Conservation (phyloP, 176 grass and related monocot genomes). For the Aegilops sharonensis region DNA sequence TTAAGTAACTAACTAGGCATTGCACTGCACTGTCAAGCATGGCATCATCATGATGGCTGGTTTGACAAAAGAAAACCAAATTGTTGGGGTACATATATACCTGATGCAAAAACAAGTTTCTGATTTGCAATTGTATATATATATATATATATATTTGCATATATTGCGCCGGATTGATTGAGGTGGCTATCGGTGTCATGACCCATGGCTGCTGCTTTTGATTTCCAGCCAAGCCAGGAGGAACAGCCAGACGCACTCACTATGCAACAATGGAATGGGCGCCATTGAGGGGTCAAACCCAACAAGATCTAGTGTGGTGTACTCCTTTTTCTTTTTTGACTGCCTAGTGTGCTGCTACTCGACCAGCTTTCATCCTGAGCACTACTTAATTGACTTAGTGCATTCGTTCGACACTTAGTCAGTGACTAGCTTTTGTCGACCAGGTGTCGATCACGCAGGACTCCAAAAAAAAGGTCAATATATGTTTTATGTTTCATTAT, state of each 20-base stretch:
- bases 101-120: neutral
- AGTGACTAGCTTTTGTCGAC: neutral
- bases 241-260: conserved; percentile 3
- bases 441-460: neutral
- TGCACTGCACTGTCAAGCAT: neutral
- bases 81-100: neutral
- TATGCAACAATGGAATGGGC: neutral
- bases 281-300: conserved; percentile 12
- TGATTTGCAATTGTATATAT: neutral
- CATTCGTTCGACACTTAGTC: neutral
- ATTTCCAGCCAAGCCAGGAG: conserved; percentile 1
- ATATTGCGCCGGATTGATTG: neutral
- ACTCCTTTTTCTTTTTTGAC: neutral
- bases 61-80: neutral
- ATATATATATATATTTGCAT: neutral
- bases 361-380: no score
- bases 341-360: neutral
- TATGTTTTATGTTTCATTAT: neutral
- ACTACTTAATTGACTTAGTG: neutral
- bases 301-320: conserved; percentile 6
- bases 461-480: neutral
- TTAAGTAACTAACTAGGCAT: neutral
- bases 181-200: neutral
- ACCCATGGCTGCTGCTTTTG: neutral
- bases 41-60: neutral